Evolutionary conservation across 768 basidiomycete genomes (phyloP).

Genomic region (Amanita rubescens): DNA sequence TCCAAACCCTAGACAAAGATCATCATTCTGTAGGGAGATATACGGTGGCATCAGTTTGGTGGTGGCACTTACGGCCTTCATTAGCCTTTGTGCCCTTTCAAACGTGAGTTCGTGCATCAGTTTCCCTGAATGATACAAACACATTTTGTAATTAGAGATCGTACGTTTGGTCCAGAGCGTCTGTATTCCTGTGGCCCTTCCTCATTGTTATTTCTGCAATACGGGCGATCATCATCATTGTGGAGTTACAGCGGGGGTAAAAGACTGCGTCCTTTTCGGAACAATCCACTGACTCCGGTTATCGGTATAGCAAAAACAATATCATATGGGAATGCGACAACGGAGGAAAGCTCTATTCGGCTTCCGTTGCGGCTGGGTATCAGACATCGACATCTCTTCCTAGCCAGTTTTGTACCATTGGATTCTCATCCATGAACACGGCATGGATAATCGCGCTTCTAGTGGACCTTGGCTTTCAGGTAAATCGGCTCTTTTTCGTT

Average conservation of each 20-base stretch:
- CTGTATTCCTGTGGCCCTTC: constrained; percentile 66
- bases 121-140: constrained; percentile 6
- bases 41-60: constrained; percentile 60
- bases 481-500: constrained; percentile 24
- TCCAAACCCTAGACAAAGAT: neutral
- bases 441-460: constrained; percentile 61
- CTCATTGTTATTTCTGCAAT: constrained; percentile 56
- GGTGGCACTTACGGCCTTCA: constrained; percentile 41
- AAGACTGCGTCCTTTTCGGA: constrained; percentile 5
- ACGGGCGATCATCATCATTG: constrained; percentile 66
- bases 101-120: constrained; percentile 39
- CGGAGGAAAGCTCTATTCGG: constrained; percentile 57
- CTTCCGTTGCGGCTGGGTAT: constrained; percentile 34
- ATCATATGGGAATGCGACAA: constrained; percentile 69
- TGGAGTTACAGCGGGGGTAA: constrained; percentile 63
- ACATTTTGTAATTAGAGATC: constrained; percentile 43
- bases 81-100: constrained; percentile 52
- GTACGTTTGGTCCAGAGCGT: constrained; percentile 58
- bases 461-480: constrained; percentile 64
- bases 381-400: constrained; percentile 39
- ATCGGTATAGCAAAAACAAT: constrained; percentile 46
- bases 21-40: constrained; percentile 7
- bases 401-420: constrained; percentile 47
- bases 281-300: neutral
- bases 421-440: constrained; percentile 51